A percentile compares a stretch with the other conserved stretches of the same genome.
Conservation (phyloP, 2,329 filamentous ascomycete species). For the Stagonosporopsis chrysanthemi region DNA sequence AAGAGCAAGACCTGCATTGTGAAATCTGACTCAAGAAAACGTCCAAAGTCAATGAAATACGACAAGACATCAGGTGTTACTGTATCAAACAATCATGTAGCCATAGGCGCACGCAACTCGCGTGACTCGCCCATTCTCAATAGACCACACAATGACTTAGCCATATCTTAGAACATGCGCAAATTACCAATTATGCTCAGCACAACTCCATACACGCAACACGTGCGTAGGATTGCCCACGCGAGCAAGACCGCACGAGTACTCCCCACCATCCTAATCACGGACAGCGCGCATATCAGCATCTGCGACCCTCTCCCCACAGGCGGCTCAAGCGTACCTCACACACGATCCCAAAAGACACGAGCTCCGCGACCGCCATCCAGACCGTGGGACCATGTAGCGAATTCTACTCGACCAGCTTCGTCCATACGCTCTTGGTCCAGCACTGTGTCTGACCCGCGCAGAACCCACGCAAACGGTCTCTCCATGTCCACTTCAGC, state of each 20-base stretch:
- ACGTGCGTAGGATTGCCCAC: not conserved
- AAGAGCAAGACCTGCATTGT: not conserved
- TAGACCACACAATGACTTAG: not conserved
- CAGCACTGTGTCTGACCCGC: not conserved
- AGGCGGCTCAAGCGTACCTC: constrained; percentile 10
- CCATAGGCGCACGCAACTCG: not conserved
- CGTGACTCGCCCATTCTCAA: not conserved
- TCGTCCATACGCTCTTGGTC: not conserved
- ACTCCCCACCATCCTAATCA: constrained; percentile 2
- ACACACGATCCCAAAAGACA: not conserved
- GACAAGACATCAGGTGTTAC: not conserved
- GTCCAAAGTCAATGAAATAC: not conserved
- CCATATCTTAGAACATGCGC: not conserved
- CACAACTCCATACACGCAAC: constrained; percentile 1
- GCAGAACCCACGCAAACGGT: not conserved
- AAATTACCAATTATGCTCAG: not conserved
- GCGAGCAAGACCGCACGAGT: not conserved
- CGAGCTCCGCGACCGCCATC: not conserved
- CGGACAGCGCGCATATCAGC: constrained; percentile 1
- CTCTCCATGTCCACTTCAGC: constrained; percentile 2
- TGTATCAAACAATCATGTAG: not conserved
- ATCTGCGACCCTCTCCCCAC: constrained; percentile 5
- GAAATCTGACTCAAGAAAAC: not conserved
- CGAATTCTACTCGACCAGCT: constrained; percentile 16
- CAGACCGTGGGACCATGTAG: not conserved